A percentile compares a stretch with the other conserved stretches of the same genome.
Conservation (phyloP, 129 eudicot species). For the Lonicera japonica region DNA sequence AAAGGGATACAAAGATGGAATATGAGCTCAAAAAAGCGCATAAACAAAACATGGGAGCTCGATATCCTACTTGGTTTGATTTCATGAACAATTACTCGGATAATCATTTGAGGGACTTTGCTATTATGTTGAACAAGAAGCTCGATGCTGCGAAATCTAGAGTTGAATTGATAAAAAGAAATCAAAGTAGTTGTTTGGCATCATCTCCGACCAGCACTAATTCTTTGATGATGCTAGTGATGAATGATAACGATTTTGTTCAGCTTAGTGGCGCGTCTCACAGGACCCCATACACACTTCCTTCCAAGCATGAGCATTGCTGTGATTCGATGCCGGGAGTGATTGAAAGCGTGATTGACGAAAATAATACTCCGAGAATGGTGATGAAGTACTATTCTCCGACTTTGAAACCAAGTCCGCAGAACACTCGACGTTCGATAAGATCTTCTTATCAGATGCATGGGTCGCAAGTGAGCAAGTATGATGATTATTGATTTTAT, state of each 20-base stretch:
- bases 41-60: not conserved
- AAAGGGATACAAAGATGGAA: not conserved
- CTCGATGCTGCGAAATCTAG: conserved; percentile 7
- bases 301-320: not conserved
- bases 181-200: not conserved
- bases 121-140: conserved; percentile 1
- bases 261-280: no score
- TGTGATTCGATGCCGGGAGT: not conserved
- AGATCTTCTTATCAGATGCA: not conserved
- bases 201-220: not conserved
- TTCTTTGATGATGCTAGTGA: conserved; percentile 27
- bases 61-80: conserved; percentile 9
- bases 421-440: not conserved
- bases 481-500: no score
- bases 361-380: no score
- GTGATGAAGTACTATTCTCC: conserved; percentile 15
- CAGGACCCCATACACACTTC: no score
- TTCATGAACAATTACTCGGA: conserved; percentile 5
- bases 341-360: no score
- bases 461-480: not conserved
- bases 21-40: not conserved
- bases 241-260: conserved; percentile 12
- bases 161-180: conserved; percentile 10
- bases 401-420: conserved; percentile 1
- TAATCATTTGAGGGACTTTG: conserved; percentile 11